phyloP scores from a whole-genome alignment of 805 yeast species.

The Ogataea corticis region DNA sequence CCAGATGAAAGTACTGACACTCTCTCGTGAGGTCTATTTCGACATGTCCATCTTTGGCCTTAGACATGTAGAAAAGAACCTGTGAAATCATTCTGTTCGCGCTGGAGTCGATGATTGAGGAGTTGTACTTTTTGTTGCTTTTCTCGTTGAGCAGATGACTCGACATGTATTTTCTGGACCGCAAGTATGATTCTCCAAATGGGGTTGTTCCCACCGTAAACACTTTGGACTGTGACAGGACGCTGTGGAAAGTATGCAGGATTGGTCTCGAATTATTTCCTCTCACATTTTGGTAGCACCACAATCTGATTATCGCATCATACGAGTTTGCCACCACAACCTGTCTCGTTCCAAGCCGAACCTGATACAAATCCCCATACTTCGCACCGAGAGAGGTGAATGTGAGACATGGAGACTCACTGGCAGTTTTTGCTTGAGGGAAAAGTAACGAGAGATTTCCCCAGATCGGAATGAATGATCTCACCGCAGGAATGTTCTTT shows the following conservation, averaged over 20 bases:
- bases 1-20: conserved; percentile 51
- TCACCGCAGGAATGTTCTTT: conserved; percentile 22
- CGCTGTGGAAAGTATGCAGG: conserved; percentile 64
- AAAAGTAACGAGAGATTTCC: conserved; percentile 27
- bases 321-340: conserved; percentile 70
- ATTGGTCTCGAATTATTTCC: conserved; percentile 69
- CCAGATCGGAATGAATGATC: conserved; percentile 27
- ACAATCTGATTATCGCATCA: conserved; percentile 51
- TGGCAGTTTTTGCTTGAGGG: conserved; percentile 23
- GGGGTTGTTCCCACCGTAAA: conserved; percentile 71
- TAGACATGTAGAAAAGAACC: conserved; percentile 2
- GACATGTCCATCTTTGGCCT: conserved; percentile 18
- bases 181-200: conserved; percentile 45
- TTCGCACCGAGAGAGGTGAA: conserved; percentile 46
- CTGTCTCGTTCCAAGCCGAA: conserved; percentile 56
- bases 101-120: conserved; percentile 41
- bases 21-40: conserved; percentile 44
- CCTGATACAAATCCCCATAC: conserved; percentile 56
- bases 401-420: conserved; percentile 45
- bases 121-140: conserved; percentile 34
- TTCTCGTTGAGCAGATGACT: conserved; percentile 41
- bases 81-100: conserved; percentile 30
- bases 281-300: conserved; percentile 47
- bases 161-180: conserved; percentile 50
- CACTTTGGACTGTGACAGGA: conserved; percentile 55